Base-by-base conservation (phyloP, 352 stramenopile genomes). In the Phytopythium boreale region DNA sequence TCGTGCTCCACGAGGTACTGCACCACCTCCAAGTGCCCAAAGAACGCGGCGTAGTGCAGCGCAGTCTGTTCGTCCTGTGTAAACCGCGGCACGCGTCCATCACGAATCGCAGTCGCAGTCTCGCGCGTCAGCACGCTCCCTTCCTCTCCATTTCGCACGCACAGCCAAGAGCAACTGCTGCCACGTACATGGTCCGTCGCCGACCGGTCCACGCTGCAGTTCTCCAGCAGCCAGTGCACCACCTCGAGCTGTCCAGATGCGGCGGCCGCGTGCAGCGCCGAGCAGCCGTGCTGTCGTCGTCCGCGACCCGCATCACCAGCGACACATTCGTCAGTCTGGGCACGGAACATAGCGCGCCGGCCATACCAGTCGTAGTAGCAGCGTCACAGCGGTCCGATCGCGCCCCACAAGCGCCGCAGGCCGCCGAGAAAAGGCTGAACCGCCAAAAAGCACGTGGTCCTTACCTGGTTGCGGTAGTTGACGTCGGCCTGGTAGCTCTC, bases 21-120 rank as follows among this genome's bases (percentile, higher is more conserved):
- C 57, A 96, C 87, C 34, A 96, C 87, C 67, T 96, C 87, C 56
- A 95, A 61, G 51, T 95, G 87, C 10, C 87, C 87, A 49, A 94
- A 94, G 66, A 96, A 96, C 19, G 87, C 87, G 1, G 85, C 87
- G 61, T 96, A 96, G 63, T 96, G 87, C 47, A 96, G 74, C 56
- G 86, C 76, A 19, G 87, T 92, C 60, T 96, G 87, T 62, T 93
- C 82, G 37, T 93, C 87, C 79, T 90, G 46, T 29, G 1, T 4
- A 26, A 37, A 55, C 36, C 36, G 4, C 26, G 44, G 19, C n/a
- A n/a, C n/a, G n/a, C n/a, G n/a, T n/a, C n/a, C n/a, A n/a, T n/a
- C n/a, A n/a, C n/a, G n/a, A n/a, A n/a, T n/a, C n/a, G n/a, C n/a
- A n/a, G n/a, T 4, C 29, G 29, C 56, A 44, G 34, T 9, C 22